Percentiles rank a stretch among this genome's conserved stretches.
Evolutionary conservation across 2,329 filamentous ascomycete species (phyloP).

Genomic region (Botrytis elliptica): DNA sequence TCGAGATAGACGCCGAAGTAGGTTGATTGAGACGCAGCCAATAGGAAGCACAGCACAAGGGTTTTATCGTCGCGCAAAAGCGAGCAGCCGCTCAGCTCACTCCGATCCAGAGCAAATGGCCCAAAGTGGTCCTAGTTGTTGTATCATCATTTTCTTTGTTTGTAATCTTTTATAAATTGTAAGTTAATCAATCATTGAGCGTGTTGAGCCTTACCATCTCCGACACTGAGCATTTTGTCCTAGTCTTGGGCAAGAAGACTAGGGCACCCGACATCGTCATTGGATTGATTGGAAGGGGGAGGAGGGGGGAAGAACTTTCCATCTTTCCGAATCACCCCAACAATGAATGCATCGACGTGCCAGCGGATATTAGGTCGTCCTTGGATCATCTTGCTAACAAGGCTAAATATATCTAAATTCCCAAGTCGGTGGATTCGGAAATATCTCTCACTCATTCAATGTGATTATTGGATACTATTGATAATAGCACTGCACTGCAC

Average conservation of each 20-base stretch:
- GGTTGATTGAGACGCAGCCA: slow-evolving; percentile 32
- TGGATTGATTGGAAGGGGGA: neutral
- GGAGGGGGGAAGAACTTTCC: neutral
- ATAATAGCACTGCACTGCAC: neutral
- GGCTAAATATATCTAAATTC: neutral
- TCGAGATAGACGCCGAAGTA: slow-evolving; percentile 39
- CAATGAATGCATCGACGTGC: neutral
- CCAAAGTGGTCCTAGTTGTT: neutral
- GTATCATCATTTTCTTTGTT: neutral
- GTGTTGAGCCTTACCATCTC: neutral
- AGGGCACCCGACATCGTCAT: neutral
- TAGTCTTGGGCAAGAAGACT: neutral
- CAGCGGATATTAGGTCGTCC: neutral
- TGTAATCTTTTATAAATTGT: neutral
- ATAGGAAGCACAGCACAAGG: slow-evolving; percentile 33
- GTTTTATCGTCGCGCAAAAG: slow-evolving; percentile 29
- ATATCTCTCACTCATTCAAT: neutral
- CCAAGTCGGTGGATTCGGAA: neutral
- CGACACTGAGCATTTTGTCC: neutral
- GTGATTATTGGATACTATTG: slow-evolving; percentile 1
- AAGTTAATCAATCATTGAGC: neutral
- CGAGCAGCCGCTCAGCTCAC: slow-evolving; percentile 34
- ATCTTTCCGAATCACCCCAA: slow-evolving; percentile 2
- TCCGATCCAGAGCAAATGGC: slow-evolving; percentile 5
- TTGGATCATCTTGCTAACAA: neutral